phyloP scores from a whole-genome alignment of 2,329 filamentous ascomycete genomes.

The Dothidotthia symphoricarpi region DNA sequence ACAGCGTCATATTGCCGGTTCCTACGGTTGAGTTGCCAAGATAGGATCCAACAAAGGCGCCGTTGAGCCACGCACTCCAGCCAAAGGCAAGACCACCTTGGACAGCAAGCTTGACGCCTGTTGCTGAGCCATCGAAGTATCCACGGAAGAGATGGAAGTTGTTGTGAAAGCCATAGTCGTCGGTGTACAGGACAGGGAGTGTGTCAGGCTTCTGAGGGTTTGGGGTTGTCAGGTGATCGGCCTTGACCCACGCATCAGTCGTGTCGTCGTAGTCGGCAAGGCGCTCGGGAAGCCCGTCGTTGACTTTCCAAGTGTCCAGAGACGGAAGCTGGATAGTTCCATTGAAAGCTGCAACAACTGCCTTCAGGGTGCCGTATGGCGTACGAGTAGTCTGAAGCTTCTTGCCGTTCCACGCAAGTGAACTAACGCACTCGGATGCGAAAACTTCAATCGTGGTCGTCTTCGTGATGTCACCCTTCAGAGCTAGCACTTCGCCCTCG shows the following conservation, averaged over 20 bases:
- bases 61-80: conserved; percentile 60
- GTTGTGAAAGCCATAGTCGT: conserved; percentile 46
- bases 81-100: conserved; percentile 58
- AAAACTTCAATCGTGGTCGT: conserved; percentile 42
- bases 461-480: conserved; percentile 40
- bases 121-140: conserved; percentile 40
- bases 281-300: conserved; percentile 53
- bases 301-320: conserved; percentile 49
- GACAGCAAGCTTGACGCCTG: conserved; percentile 51
- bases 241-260: conserved; percentile 45
- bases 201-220: conserved; percentile 42
- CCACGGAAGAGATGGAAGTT: conserved; percentile 46
- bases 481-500: conserved; percentile 23
- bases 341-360: conserved; percentile 25
- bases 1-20: conserved; percentile 45
- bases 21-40: conserved; percentile 49
- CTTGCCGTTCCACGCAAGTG: conserved; percentile 43
- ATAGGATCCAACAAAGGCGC: conserved; percentile 56
- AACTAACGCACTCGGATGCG: conserved; percentile 23
- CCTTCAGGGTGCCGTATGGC: conserved; percentile 40
- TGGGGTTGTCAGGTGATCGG: conserved; percentile 39
- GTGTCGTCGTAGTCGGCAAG: conserved; percentile 46
- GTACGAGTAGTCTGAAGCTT: conserved; percentile 30
- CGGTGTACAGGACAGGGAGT: conserved; percentile 43
- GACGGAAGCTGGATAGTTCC: conserved; percentile 40